Evolutionary conservation across 768 basidiomycete genomes (phyloP).

Genomic region (Hortiboletus flavorubellus): DNA sequence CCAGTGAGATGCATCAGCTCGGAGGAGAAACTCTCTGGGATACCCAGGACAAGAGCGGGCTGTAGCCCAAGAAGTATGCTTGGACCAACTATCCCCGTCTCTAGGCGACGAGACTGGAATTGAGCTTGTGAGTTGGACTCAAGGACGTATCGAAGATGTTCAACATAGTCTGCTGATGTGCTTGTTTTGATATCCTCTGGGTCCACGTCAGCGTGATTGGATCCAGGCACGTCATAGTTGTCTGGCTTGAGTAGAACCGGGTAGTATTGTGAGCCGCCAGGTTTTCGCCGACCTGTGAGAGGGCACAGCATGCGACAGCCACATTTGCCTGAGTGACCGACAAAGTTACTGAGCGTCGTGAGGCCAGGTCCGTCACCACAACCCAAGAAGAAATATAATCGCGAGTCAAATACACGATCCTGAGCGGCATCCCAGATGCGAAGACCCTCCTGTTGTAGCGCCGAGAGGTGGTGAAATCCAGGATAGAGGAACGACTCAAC

Average conservation of each 20-base stretch:
- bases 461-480: conserved; percentile 13
- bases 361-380: not conserved
- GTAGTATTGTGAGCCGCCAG: not conserved
- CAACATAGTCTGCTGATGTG: not conserved
- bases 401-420: not conserved
- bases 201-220: not conserved
- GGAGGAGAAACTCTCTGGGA: too few species aligned
- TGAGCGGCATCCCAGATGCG: conserved; percentile 18
- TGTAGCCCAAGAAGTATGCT: not conserved
- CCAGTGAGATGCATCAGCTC: too few species aligned
- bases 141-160: not conserved
- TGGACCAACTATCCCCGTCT: not conserved
- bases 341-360: not conserved
- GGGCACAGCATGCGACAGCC: not conserved
- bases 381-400: not conserved
- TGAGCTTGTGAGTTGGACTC: too few species aligned
- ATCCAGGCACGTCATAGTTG: not conserved
- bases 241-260: not conserved
- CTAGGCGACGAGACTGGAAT: not conserved
- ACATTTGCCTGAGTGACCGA: not conserved
- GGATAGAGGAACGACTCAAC: conserved; percentile 26
- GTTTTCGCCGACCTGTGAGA: not conserved
- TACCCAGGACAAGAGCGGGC: too few species aligned
- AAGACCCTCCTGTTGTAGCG: conserved; percentile 19
- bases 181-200: not conserved